phyloP scores from a whole-genome alignment of 805 yeast species.

The Sugiyamaella chiloensis region DNA sequence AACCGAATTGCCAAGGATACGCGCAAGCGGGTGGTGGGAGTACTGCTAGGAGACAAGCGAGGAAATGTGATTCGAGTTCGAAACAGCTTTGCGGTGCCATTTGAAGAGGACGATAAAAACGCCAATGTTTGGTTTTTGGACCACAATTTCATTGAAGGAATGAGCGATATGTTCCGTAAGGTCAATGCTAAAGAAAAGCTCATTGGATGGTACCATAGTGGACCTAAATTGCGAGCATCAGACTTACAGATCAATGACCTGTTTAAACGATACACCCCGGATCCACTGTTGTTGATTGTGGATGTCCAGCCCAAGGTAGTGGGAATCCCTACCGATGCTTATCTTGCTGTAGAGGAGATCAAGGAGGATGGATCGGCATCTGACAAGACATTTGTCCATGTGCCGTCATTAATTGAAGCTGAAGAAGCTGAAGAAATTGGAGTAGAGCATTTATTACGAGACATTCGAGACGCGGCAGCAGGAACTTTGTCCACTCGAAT shows the following conservation, averaged over 20 bases:
- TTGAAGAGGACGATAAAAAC: constrained; percentile 92
- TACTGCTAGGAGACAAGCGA: constrained; percentile 74
- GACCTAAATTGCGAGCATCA: constrained; percentile 84
- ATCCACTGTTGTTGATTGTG: constrained; percentile 83
- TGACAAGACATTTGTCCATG: constrained; percentile 87
- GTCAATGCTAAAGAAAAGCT: constrained; percentile 95
- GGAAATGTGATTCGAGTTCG: constrained; percentile 61
- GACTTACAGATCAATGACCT: constrained; percentile 89
- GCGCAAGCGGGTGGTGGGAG: constrained; percentile 89
- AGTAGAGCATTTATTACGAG: constrained; percentile 92
- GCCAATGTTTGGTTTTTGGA: constrained; percentile 95
- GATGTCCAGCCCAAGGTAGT: constrained; percentile 83
- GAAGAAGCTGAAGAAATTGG: constrained; percentile 99
- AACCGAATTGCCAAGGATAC: constrained; percentile 74
- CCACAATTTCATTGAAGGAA: constrained; percentile 90
- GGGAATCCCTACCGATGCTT: constrained; percentile 95
- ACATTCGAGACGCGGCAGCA: constrained; percentile 94
- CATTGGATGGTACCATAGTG: constrained; percentile 99
- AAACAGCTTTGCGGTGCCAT: constrained; percentile 95
- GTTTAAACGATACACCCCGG: constrained; percentile 75
- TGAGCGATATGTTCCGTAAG: constrained; percentile 97
- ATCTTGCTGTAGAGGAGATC: constrained; percentile 89
- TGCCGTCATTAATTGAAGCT: constrained; percentile 90
- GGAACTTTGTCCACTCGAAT: constrained; percentile 84
- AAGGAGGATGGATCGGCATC: constrained; percentile 94